Percentiles rank a stretch among this genome's conserved stretches.
phyloP scores from a whole-genome alignment of 2,329 filamentous ascomycete species.

The Pseudocercospora fijiensis region DNA sequence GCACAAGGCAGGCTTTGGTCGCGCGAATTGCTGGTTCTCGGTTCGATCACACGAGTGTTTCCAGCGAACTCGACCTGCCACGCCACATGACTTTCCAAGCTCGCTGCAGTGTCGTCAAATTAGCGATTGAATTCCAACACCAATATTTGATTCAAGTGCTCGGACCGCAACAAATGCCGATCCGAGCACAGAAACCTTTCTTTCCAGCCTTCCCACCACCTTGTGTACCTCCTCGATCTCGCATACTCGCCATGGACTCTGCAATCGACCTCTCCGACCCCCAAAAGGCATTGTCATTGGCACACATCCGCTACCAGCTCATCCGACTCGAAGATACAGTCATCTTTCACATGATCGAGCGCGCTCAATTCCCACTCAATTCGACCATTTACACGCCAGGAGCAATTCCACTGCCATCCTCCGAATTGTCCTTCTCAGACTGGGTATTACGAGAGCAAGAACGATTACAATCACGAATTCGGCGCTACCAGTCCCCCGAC shows the following conservation, averaged over 20 bases:
- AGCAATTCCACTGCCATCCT: slow-evolving; percentile 74
- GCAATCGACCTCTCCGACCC: slow-evolving; percentile 85
- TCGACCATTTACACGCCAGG: slow-evolving; percentile 79
- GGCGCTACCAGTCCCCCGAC: slow-evolving; percentile 92
- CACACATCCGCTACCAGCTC: slow-evolving; percentile 74
- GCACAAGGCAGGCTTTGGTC: background rate
- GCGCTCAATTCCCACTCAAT: slow-evolving; percentile 95
- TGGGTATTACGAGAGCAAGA: slow-evolving; percentile 92
- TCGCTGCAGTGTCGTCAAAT: no score
- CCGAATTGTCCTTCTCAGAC: slow-evolving; percentile 79
- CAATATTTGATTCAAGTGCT: background rate
- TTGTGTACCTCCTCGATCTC: background rate
- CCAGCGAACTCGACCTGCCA: background rate
- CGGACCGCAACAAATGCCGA: no score
- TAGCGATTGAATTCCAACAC: no score
- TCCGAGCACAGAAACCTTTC: no score
- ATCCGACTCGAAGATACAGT: slow-evolving; percentile 98
- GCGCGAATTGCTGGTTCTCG: background rate
- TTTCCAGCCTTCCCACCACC: background rate
- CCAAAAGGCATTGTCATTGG: slow-evolving; percentile 80
- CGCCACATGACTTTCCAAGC: background rate
- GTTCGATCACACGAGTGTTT: background rate
- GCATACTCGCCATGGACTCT: slow-evolving; percentile 71
- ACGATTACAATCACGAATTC: slow-evolving; percentile 84
- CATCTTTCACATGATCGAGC: slow-evolving; percentile 93